A percentile compares a stretch with the other conserved stretches of the same genome.
phyloP scores from a whole-genome alignment of 768 basidiomycete species.

The Phylloporus sp. region DNA sequence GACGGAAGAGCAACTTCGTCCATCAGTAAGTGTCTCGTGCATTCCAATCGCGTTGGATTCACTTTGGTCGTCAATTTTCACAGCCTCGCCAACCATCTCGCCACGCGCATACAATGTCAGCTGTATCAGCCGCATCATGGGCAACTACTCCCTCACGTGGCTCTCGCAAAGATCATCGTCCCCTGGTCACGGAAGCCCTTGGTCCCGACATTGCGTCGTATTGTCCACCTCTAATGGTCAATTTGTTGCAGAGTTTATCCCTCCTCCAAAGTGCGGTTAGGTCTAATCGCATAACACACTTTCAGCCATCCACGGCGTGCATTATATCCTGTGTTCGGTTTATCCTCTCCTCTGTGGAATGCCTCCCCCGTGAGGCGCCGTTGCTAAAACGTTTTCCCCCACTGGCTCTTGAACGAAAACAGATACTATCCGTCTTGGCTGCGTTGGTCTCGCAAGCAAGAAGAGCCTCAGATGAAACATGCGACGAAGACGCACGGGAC shows the following conservation, averaged over 20 bases:
- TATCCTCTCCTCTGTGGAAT: slow-evolving; percentile 79
- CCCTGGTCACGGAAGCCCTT: slow-evolving; percentile 43
- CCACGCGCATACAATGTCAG: slow-evolving; percentile 51
- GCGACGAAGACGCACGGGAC: slow-evolving; percentile 45
- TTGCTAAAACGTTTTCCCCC: slow-evolving; percentile 61
- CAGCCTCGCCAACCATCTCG: slow-evolving; percentile 36
- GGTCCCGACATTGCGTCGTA: slow-evolving; percentile 55
- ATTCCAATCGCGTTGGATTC: neutral
- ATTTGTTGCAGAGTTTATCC: slow-evolving; percentile 80
- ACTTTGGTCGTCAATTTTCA: slow-evolving; percentile 6
- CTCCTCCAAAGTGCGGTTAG: slow-evolving; percentile 83
- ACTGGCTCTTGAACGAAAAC: slow-evolving; percentile 75
- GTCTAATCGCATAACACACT: slow-evolving; percentile 74
- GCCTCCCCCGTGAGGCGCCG: slow-evolving; percentile 76
- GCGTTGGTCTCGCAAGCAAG: slow-evolving; percentile 79
- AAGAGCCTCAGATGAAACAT: slow-evolving; percentile 49
- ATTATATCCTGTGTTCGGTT: slow-evolving; percentile 92
- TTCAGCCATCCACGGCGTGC: slow-evolving; percentile 90
- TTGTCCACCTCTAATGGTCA: slow-evolving; percentile 76
- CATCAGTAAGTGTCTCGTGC: slow-evolving; percentile 36
- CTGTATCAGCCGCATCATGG: slow-evolving; percentile 54
- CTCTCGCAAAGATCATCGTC: slow-evolving; percentile 39
- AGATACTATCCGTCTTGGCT: slow-evolving; percentile 76
- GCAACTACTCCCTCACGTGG: slow-evolving; percentile 40
- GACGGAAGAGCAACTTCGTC: slow-evolving; percentile 52